These are phyloP conservation scores for Debaryomyces nepalensis DNA, from an alignment of 1,139 yeast genomes.

Conservation along the genomic window DNA sequence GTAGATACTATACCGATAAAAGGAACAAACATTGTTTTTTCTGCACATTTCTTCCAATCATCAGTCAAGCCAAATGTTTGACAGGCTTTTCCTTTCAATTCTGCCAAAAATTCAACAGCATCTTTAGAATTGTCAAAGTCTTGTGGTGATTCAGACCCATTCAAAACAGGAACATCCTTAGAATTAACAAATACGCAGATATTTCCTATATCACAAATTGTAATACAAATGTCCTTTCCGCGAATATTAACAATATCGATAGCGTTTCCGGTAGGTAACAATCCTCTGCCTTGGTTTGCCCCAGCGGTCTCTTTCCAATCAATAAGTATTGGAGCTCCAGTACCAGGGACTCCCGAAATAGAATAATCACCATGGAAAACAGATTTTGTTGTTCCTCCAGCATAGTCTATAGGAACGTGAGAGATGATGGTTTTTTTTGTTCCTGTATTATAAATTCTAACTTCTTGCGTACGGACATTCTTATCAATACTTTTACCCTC, in stretches of 20 bases:
- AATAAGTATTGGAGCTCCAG: background rate
- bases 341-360: constrained; percentile 1
- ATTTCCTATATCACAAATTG: background rate
- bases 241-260: background rate
- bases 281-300: background rate
- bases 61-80: background rate
- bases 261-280: constrained; percentile 1
- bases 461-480: background rate
- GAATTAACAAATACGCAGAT: constrained; percentile 1
- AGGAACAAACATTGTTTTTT: constrained; percentile 2
- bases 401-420: background rate
- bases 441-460: constrained; percentile 3
- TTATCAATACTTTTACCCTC: background rate
- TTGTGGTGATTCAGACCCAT: constrained; percentile 1
- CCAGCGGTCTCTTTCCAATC: constrained; percentile 3
- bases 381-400: background rate
- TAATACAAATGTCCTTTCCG: background rate
- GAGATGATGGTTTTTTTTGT: background rate
- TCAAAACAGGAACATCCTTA: constrained; percentile 1
- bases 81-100: constrained; percentile 1
- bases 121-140: constrained; percentile 1
- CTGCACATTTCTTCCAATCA: constrained; percentile 1
- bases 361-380: constrained; percentile 1
- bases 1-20: background rate
- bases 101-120: constrained; percentile 1